A percentile compares a stretch with the other conserved stretches of the same genome.
Conservation (phyloP, 1,139 yeast species). For the Pneumocystis murina region DNA sequence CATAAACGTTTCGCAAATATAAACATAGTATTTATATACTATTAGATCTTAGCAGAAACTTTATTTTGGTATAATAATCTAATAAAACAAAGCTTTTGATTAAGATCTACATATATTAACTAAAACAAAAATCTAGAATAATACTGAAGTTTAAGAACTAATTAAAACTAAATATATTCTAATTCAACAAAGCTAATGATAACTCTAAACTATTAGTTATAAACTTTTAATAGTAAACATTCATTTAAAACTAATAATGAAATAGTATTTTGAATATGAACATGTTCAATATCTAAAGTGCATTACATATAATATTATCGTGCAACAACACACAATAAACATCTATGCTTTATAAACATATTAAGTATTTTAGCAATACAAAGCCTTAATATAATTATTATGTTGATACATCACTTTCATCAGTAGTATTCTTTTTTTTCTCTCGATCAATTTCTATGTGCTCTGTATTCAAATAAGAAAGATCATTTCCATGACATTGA, state of each 20-base stretch:
- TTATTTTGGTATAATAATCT: not conserved
- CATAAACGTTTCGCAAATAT: not conserved
- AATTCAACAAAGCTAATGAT: not conserved
- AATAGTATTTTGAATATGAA: not conserved
- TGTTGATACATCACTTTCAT: not conserved
- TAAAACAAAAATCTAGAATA: not conserved
- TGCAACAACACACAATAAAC: not conserved
- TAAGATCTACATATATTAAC: not conserved
- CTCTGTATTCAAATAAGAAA: not conserved
- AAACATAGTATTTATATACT: not conserved
- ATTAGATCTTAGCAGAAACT: not conserved
- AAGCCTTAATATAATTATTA: not conserved
- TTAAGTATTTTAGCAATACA: not conserved
- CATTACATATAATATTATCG: not conserved
- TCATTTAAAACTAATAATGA: not conserved
- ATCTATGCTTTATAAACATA: not conserved
- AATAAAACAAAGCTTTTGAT: not conserved
- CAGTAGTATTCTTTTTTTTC: not conserved
- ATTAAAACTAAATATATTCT: not conserved
- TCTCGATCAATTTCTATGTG: not conserved
- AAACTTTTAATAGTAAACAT: not conserved
- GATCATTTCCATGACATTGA: not conserved
- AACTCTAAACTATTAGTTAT: not conserved
- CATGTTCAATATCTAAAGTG: not conserved
- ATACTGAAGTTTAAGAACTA: not conserved